These are phyloP conservation scores for Ceratocystis smalleyi DNA, from an alignment of 2,329 filamentous ascomycete species.

Conservation along the genomic window DNA sequence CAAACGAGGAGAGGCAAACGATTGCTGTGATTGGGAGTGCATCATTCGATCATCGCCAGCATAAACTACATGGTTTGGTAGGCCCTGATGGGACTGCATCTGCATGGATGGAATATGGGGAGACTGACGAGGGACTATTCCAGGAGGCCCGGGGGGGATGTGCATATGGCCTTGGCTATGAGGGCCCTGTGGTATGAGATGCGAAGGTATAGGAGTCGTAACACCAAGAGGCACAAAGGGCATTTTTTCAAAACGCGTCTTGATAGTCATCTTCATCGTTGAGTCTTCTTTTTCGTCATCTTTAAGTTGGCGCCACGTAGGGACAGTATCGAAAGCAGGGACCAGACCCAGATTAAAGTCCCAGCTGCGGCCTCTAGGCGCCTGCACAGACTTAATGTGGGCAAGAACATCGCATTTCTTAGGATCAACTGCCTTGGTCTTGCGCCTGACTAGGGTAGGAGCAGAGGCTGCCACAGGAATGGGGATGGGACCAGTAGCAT, in stretches of 20 bases:
- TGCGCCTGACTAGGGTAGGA: constrained; percentile 47
- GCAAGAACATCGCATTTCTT: constrained; percentile 47
- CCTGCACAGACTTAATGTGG: constrained; percentile 38
- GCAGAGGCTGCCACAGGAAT: background rate
- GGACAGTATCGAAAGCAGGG: constrained; percentile 67
- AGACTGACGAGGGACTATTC: constrained; percentile 34
- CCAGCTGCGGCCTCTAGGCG: constrained; percentile 41
- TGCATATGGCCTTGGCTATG: constrained; percentile 62
- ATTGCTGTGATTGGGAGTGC: constrained; percentile 66
- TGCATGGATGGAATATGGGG: constrained; percentile 66
- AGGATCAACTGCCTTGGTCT: constrained; percentile 54
- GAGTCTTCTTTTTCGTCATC: constrained; percentile 53
- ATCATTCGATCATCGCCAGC: constrained; percentile 77
- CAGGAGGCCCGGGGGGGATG: constrained; percentile 36
- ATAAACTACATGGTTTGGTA: constrained; percentile 43
- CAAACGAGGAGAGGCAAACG: constrained; percentile 71
- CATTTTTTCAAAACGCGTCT: constrained; percentile 60
- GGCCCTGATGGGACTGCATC: constrained; percentile 55
- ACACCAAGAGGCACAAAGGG: constrained; percentile 31
- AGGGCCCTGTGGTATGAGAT: constrained; percentile 55
- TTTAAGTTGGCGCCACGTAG: constrained; percentile 63
- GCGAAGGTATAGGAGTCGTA: constrained; percentile 52
- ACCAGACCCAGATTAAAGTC: constrained; percentile 68
- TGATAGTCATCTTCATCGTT: constrained; percentile 52
- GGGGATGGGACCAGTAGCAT: background rate